Evolutionary conservation across 2,329 filamentous ascomycete species (phyloP).

Genomic region (Aspergillus sp.): DNA sequence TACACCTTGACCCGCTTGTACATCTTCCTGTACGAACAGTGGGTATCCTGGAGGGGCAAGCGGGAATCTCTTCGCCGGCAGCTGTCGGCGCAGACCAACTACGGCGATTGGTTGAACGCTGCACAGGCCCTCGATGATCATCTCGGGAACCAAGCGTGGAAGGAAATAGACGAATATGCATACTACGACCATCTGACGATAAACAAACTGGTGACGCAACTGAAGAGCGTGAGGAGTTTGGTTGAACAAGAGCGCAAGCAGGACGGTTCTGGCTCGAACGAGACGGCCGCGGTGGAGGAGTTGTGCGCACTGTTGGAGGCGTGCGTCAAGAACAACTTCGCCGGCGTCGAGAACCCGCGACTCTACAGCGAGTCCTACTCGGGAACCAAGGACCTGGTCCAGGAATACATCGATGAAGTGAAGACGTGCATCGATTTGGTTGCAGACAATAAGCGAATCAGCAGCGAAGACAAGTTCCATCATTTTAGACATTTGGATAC

Average conservation of each 20-base stretch:
- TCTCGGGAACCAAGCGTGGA: conserved; percentile 66
- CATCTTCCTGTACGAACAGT: conserved; percentile 89
- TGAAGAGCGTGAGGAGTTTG: conserved; percentile 51
- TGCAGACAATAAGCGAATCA: conserved; percentile 64
- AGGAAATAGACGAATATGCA: conserved; percentile 56
- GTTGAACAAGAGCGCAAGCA: conserved; percentile 38
- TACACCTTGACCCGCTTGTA: conserved; percentile 85
- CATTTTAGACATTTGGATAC: conserved; percentile 86
- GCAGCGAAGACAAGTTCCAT: conserved; percentile 69
- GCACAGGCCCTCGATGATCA: conserved; percentile 78
- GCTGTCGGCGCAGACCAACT: conserved; percentile 70
- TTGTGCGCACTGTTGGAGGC: conserved; percentile 77
- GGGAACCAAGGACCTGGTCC: conserved; percentile 92
- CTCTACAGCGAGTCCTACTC: conserved; percentile 98
- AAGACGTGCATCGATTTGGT: conserved; percentile 63
- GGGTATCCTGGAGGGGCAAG: conserved; percentile 82
- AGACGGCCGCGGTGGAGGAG: conserved; percentile 65
- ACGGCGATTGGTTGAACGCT: conserved; percentile 78
- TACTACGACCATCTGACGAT: conserved; percentile 91
- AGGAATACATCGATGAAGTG: conserved; percentile 79
- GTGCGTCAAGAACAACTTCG: conserved; percentile 97
- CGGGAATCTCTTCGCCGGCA: conserved; percentile 69
- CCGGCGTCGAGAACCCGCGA: conserved; percentile 86
- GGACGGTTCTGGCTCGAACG: conserved; percentile 20
- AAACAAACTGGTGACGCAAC: conserved; percentile 71